These are phyloP conservation scores for Drechslerella dactyloides DNA, from an alignment of 2,329 filamentous ascomycete genomes.

Conservation along the genomic window DNA sequence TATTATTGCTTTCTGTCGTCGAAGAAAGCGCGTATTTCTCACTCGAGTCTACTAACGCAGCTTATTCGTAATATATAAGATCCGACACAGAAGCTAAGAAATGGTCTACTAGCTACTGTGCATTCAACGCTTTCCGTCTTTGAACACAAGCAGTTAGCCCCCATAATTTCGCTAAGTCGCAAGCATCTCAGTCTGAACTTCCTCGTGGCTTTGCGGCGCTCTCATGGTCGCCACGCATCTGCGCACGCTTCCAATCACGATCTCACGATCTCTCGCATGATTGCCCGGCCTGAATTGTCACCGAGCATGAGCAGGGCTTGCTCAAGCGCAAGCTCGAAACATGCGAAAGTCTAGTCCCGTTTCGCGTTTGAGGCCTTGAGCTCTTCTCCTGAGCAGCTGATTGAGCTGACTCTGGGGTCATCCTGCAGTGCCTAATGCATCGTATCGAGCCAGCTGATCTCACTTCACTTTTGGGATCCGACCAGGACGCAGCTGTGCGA, in stretches of 20 bases:
- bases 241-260: neutral
- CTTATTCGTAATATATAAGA: no score
- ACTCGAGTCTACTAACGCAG: no score
- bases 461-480: neutral
- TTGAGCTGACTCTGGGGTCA: neutral
- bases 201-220: no score
- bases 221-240: neutral
- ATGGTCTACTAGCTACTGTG: no score
- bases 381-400: constrained; percentile 3
- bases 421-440: neutral
- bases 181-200: no score
- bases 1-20: no score
- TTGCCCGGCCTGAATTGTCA: neutral
- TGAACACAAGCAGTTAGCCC: no score
- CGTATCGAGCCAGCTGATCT: neutral
- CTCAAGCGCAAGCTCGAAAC: neutral
- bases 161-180: no score
- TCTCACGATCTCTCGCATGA: neutral
- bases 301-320: neutral
- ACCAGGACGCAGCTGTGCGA: neutral
- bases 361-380: neutral
- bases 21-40: no score
- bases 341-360: neutral
- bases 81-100: no score
- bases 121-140: no score